Base-by-base conservation (phyloP, 2,329 filamentous ascomycete genomes). In the Lasiodiplodia sp. region DNA sequence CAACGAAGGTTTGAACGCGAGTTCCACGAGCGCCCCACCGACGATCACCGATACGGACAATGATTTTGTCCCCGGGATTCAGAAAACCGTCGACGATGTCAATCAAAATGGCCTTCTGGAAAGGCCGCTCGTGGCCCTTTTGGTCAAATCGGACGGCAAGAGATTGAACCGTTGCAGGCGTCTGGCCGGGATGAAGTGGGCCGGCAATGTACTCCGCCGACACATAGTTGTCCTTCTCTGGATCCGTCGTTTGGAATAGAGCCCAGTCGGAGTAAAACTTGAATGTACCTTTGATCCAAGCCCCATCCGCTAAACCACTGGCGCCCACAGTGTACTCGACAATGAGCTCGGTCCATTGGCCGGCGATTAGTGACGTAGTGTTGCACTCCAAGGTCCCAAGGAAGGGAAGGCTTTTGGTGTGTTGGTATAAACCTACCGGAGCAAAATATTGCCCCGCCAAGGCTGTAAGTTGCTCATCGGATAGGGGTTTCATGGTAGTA, bases 201-300 rank as follows among this genome's bases (percentile, higher is more conserved):
- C 71, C 72, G 0, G 78, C 68, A 3, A 66, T 16, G n/a, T 80
- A 79, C 68, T 79, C 76, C 1, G 78, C 76, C 14, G 76, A 77
- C 7, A 79, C 73, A 65, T 79, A 66, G 63, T 56, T 66, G 7
- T 66, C 63, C 12, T 7, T 55, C 18, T 0, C 71, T 4, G 71
- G 72, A 63, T 78, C 72, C 0, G 78, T 76, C 2, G 78, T 79
- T 66, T 79, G 77, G 58, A 79, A 79, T 1, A 79, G 69, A 2
- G 76, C 77, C 78, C 77, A 79, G 69, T 79, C 77, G 12, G 78
- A 79, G 70, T 80, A 80, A 49, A 80, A 80, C 55, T 80, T 79
- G 73, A 80, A 80, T 0, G 78, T 80, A 1, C 78, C 78, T 65
- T 80, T 80, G 62, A 80, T 79, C 78, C 75, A 80, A 4, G 78